phyloP scores from a whole-genome alignment of 2,329 filamentous ascomycete genomes.

The Neopestalotiopsis clavispora region DNA sequence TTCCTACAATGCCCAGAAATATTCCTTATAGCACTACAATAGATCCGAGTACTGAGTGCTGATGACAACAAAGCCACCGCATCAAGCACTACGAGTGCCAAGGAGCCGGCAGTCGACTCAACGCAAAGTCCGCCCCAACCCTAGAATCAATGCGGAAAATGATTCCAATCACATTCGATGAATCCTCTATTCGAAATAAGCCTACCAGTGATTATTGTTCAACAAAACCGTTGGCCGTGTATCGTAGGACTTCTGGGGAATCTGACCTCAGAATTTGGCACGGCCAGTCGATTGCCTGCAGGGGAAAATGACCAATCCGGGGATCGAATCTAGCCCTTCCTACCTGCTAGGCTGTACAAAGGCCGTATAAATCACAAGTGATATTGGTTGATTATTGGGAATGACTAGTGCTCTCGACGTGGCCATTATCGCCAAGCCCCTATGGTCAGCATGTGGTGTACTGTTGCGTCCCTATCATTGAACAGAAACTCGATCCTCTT shows the following conservation, averaged over 20 bases:
- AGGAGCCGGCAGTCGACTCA: not conserved
- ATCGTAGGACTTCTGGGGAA: not conserved
- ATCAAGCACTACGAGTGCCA: not conserved
- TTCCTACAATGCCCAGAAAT: too few relatives aligned
- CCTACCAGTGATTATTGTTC: not conserved
- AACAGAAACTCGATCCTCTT: not conserved
- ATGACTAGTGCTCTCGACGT: too few relatives aligned
- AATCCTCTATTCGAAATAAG: not conserved
- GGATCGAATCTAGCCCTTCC: not conserved
- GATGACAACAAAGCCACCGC: too few relatives aligned
- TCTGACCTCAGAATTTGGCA: not conserved
- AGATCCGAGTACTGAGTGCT: too few relatives aligned
- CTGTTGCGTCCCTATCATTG: not conserved
- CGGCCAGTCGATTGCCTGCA: not conserved
- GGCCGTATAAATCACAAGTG: not conserved
- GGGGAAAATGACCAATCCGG: not conserved
- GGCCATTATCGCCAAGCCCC: too few relatives aligned
- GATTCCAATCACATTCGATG: not conserved
- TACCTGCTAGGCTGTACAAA: not conserved
- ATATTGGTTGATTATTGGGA: too few relatives aligned
- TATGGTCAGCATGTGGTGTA: too few relatives aligned
- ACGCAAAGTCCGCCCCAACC: not conserved
- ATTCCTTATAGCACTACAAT: too few relatives aligned
- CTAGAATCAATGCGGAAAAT: not conserved
- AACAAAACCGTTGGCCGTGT: not conserved